Evolutionary conservation across 2,329 filamentous ascomycete genomes (phyloP).

Genomic region (Colletotrichum costaricense): DNA sequence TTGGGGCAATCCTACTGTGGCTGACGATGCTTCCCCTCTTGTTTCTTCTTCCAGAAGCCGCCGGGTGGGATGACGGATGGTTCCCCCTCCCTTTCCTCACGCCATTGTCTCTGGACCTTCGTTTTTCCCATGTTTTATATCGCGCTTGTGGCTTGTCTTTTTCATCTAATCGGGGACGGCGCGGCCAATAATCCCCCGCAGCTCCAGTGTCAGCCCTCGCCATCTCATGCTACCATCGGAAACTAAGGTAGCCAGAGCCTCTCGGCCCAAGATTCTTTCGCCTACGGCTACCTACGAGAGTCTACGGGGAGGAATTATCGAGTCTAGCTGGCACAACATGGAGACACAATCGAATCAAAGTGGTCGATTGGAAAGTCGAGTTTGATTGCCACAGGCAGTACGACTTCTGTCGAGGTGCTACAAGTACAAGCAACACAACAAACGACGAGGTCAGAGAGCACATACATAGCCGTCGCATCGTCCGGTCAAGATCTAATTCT

Average conservation of each 20-base stretch:
- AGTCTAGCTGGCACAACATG: slow-evolving; percentile 3
- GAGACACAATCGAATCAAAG: slow-evolving; percentile 8
- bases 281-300: slow-evolving; percentile 5
- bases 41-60: slow-evolving; percentile 23
- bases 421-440: slow-evolving; percentile 19
- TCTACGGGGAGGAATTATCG: background rate
- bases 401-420: slow-evolving; percentile 21
- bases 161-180: slow-evolving; percentile 14
- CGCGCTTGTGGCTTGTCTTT: slow-evolving; percentile 29
- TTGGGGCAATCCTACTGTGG: slow-evolving; percentile 17
- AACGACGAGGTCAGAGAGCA: slow-evolving; percentile 28
- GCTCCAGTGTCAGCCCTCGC: slow-evolving; percentile 24
- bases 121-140: slow-evolving; percentile 18
- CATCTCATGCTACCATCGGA: slow-evolving; percentile 12
- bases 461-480: slow-evolving; percentile 23
- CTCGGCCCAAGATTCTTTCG: background rate
- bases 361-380: slow-evolving; percentile 15
- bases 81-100: slow-evolving; percentile 26
- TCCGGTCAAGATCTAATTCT: slow-evolving; percentile 26
- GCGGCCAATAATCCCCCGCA: slow-evolving; percentile 23
- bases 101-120: slow-evolving; percentile 24
- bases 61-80: slow-evolving; percentile 20
- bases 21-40: slow-evolving; percentile 13
- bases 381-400: slow-evolving; percentile 25
- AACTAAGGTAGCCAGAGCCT: background rate